Conservation (phyloP, 1,139 yeast species). For the Pichiaceae sp. region DNA sequence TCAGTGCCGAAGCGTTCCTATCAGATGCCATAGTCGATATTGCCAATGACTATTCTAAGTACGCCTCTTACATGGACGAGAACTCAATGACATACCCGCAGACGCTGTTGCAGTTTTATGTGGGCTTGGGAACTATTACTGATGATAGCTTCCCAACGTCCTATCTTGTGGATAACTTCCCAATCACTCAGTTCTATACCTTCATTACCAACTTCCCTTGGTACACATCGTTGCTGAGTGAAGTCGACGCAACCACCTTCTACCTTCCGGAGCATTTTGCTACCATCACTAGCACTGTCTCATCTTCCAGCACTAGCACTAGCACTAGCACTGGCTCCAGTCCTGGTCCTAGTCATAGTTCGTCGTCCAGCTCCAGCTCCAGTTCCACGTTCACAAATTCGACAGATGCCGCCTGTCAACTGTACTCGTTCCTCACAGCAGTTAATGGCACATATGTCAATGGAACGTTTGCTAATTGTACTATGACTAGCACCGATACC, state of each 20-base stretch:
- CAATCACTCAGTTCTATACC: slow-evolving; percentile 32
- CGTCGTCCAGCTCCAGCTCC: neutral
- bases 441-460: no score
- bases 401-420: no score
- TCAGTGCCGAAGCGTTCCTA: slow-evolving; percentile 22
- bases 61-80: slow-evolving; percentile 24
- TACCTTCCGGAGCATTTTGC: slow-evolving; percentile 30
- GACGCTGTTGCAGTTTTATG: slow-evolving; percentile 24
- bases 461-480: no score
- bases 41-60: slow-evolving; percentile 15
- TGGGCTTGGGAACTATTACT: slow-evolving; percentile 17
- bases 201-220: slow-evolving; percentile 35
- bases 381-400: no score
- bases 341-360: neutral
- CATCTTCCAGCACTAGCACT: neutral
- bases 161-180: slow-evolving; percentile 28
- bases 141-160: slow-evolving; percentile 22
- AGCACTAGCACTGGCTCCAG: no score
- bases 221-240: slow-evolving; percentile 28
- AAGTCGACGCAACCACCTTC: slow-evolving; percentile 26
- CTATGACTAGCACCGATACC: no score
- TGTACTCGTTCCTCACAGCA: no score
- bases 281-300: slow-evolving; percentile 4
- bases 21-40: slow-evolving; percentile 25
- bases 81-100: slow-evolving; percentile 26